phyloP scores from a whole-genome alignment of 176 grass and related monocot species.

The Aegilops tauschii region DNA sequence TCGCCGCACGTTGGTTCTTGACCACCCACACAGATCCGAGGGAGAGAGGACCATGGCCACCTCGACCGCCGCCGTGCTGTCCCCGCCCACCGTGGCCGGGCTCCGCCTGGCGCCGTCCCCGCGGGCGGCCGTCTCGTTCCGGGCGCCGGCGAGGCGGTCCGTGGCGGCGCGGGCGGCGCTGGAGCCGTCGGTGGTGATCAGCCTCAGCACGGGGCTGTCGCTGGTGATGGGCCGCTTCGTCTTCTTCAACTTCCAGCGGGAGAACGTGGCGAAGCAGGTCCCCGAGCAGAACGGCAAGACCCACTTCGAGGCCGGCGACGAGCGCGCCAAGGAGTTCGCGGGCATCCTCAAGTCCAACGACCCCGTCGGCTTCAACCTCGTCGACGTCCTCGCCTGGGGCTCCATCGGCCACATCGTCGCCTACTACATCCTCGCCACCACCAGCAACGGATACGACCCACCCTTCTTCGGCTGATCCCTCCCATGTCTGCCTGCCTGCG shows the following conservation, averaged over 20 bases:
- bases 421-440: constrained; percentile 98
- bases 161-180: constrained; percentile 66
- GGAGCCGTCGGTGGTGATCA: constrained; percentile 86
- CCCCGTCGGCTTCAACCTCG: constrained; percentile 96
- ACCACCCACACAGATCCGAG: background rate
- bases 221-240: constrained; percentile 97
- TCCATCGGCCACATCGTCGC: constrained; percentile 93
- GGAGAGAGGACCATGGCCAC: constrained; percentile 31
- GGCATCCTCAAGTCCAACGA: constrained; percentile 90
- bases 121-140: constrained; percentile 6
- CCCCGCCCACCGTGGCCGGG: constrained; percentile 43
- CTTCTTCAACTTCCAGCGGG: constrained; percentile 99
- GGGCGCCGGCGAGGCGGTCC: constrained; percentile 16
- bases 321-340: constrained; percentile 84
- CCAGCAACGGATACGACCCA: constrained; percentile 95
- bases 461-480: constrained; percentile 62
- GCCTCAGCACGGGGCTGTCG: constrained; percentile 92
- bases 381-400: constrained; percentile 91
- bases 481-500: background rate
- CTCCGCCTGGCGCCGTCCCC: constrained; percentile 53
- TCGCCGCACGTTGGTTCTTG: background rate
- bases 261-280: constrained; percentile 99
- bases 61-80: constrained; percentile 44
- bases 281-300: constrained; percentile 92
- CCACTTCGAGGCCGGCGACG: constrained; percentile 95